Percentiles rank a stretch among this genome's conserved stretches.
These are phyloP conservation scores for Talaromyces verruculosus DNA, from an alignment of 2,329 filamentous ascomycete genomes.

Conservation along the genomic window DNA sequence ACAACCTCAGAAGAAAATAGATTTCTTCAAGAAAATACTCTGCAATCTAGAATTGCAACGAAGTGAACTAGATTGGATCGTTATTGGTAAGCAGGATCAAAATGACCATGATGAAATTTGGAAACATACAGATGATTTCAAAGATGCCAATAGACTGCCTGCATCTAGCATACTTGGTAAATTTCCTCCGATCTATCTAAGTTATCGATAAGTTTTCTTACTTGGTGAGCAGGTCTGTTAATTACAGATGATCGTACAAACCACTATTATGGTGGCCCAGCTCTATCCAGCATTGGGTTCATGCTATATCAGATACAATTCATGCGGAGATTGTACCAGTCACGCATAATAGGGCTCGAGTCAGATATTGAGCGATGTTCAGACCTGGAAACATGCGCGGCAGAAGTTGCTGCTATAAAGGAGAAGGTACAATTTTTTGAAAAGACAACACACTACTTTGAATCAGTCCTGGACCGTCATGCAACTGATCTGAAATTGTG, in stretches of 20 bases:
- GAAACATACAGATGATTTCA: conserved; percentile 1
- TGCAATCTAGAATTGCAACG: neutral
- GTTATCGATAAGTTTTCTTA: neutral
- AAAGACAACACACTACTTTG: neutral
- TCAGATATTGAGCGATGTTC: neutral
- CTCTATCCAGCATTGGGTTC: neutral
- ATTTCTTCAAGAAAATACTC: neutral
- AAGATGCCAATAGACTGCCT: neutral
- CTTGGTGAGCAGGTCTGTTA: neutral
- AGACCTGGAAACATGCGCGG: neutral
- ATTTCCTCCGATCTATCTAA: neutral
- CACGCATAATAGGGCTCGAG: conserved; percentile 2
- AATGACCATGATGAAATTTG: conserved; percentile 6
- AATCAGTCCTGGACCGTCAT: neutral
- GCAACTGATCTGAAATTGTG: neutral
- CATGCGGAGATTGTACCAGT: neutral
- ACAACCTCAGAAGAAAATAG: neutral
- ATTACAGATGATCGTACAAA: neutral
- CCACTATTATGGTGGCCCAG: neutral
- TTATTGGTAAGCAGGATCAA: neutral
- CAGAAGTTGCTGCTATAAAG: neutral
- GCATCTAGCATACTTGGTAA: conserved; percentile 2
- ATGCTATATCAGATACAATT: conserved; percentile 5
- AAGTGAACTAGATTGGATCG: neutral
- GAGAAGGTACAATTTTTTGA: neutral